Base-by-base conservation (phyloP, 2,329 filamentous ascomycete genomes). In the Trichophyton equinum region DNA sequence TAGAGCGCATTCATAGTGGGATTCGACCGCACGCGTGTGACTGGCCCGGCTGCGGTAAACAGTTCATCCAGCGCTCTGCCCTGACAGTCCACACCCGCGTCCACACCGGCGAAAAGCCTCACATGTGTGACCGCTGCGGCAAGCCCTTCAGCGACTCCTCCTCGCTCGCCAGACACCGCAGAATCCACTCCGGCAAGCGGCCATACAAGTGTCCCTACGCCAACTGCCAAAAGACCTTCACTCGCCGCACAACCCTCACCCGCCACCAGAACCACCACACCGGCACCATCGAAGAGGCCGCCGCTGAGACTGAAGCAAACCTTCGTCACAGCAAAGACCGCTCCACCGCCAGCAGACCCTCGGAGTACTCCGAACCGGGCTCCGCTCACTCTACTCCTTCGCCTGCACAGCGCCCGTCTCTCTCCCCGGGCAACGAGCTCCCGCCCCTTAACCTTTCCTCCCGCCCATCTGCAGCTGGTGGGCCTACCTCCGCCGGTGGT, bases 71-170 rank as follows among this genome's bases (percentile, higher is more conserved):
- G 74, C 84, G 94, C 61, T 96, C 91, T 30, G 94, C 94, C 22
- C 77, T 99, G 72, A 99, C 94, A 0, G 94, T 99, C 6, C 94
- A 97, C 74, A 86, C 89, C 70, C 88, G 94, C 67, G 91, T 96
- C 20, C 94, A 99, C 74, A 97, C 94, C 1, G 94, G 94, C 65
- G 94, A 97, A 77, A 99, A 99, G 76, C 94, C 94, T 58, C 94
- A 99, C 70, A 92, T 94, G 85, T 99, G 94, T 72, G 94, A 96
- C 75, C 85, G 89, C 64, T 97, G 94, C 73, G 89, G 90, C 73
- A 97, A 97, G 91, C 90, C 90, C 9, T 99, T 99, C 70, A 96
- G 91, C 70, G 94, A 99, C 73, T 95, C 90, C 55, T 96, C 90
- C 69, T 97, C 92, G 18, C 79, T 99, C 22, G 94, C 94, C 13